These are phyloP conservation scores for Aethionema arabicum DNA, from an alignment of 345 rosid species.

Conservation along the genomic window DNA sequence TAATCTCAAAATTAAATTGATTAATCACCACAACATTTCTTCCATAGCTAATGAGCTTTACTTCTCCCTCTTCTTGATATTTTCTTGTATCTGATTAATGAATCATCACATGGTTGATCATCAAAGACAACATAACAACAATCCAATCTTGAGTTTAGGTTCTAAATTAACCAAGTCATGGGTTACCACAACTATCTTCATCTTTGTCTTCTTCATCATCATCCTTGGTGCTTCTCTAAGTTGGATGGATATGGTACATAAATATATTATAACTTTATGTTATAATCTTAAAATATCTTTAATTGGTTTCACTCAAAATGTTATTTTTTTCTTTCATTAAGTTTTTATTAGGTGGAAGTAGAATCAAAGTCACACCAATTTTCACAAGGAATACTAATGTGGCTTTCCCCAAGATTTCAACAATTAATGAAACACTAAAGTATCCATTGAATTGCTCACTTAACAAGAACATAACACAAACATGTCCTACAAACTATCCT, in stretches of 20 bases:
- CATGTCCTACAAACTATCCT: conserved; percentile 35
- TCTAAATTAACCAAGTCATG: conserved; percentile 31
- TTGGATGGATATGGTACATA: conserved; percentile 33
- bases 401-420: neutral
- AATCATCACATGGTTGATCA: neutral
- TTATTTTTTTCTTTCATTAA: conserved; percentile 9
- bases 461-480: conserved; percentile 14
- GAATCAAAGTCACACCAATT: conserved; percentile 16
- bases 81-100: conserved; percentile 8
- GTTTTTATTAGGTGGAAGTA: conserved; percentile 24
- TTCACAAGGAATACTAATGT: conserved; percentile 3
- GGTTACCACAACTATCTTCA: conserved; percentile 25
- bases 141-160: neutral
- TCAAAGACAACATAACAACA: conserved; percentile 12
- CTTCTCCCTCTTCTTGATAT: too few species aligned
- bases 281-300: neutral
- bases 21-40: neutral
- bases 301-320: neutral
- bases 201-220: conserved; percentile 36
- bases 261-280: neutral
- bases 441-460: conserved; percentile 38
- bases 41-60: neutral
- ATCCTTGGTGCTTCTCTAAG: conserved; percentile 31
- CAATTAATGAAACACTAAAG: neutral
- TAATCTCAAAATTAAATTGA: conserved; percentile 5